phyloP scores from a whole-genome alignment of 2,329 filamentous ascomycete genomes.

The Fusarium armeniacum region DNA sequence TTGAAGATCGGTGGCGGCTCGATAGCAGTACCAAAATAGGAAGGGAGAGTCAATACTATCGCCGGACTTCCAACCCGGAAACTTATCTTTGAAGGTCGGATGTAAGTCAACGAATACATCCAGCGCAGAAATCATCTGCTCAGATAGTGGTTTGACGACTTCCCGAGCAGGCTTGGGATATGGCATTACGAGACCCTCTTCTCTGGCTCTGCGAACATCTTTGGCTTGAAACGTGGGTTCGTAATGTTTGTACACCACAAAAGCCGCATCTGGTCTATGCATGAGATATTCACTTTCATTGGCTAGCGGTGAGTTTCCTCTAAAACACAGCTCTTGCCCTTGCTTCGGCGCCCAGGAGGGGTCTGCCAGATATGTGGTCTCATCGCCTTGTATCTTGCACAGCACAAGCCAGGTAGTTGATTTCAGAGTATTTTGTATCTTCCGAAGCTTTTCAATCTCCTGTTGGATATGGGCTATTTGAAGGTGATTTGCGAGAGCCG shows the following conservation, averaged over 20 bases:
- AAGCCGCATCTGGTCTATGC: neutral
- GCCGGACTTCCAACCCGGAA: neutral
- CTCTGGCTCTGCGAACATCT: neutral
- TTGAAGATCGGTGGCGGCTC: neutral
- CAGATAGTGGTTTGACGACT: neutral
- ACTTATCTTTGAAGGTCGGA: neutral
- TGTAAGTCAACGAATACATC: neutral
- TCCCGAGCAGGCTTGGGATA: neutral
- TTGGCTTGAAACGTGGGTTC: neutral
- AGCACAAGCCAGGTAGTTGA: constrained; percentile 2
- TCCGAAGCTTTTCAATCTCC: neutral
- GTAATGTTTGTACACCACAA: neutral
- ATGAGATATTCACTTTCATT: neutral
- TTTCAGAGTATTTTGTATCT: neutral
- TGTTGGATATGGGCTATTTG: too few relatives aligned
- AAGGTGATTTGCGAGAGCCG: too few relatives aligned
- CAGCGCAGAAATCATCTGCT: neutral
- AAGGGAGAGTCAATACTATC: neutral
- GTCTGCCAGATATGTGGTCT: neutral
- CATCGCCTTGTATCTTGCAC: neutral
- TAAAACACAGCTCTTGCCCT: neutral
- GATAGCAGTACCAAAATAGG: constrained; percentile 7
- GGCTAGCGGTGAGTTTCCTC: neutral
- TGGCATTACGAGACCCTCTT: neutral
- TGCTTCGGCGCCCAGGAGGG: neutral